Percentiles rank a stretch among this genome's conserved stretches.
Evolutionary conservation across 208 protist species (phyloP).

Genomic region (Acanthamoeba quina): DNA sequence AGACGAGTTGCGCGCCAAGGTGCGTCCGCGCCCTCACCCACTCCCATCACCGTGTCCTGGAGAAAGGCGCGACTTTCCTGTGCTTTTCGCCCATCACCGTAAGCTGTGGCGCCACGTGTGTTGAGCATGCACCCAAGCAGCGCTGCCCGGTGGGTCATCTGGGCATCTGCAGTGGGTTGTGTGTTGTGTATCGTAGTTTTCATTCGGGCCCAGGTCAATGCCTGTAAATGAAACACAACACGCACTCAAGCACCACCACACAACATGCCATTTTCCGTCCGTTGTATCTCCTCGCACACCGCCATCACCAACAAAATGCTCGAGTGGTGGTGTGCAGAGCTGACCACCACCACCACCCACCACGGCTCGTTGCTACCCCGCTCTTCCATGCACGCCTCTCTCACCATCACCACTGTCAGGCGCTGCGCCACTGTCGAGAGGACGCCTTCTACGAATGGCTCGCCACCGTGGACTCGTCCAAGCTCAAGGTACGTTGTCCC

Average conservation of each 20-base stretch:
- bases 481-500: neutral
- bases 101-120: too few species aligned
- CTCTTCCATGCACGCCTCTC: neutral
- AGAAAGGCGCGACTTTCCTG: neutral
- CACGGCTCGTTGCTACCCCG: neutral
- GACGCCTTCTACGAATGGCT: conserved; percentile 73
- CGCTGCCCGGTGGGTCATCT: too few species aligned
- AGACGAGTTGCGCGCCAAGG: conserved; percentile 39
- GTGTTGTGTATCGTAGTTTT: too few species aligned
- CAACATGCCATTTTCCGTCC: neutral
- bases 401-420: neutral
- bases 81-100: neutral
- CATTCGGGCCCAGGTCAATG: too few species aligned
- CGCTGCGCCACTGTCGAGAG: conserved; percentile 23
- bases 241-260: too few species aligned
- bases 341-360: too few species aligned
- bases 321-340: neutral
- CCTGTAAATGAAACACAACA: too few species aligned
- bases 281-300: neutral
- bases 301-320: neutral
- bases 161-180: too few species aligned
- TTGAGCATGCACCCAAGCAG: too few species aligned
- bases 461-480: conserved; percentile 36
- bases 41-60: neutral
- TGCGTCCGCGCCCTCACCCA: neutral